Percentiles rank a stretch among this genome's conserved stretches.
These are phyloP conservation scores for Fusarium nygamai DNA, from an alignment of 2,329 filamentous ascomycete species.

Conservation along the genomic window DNA sequence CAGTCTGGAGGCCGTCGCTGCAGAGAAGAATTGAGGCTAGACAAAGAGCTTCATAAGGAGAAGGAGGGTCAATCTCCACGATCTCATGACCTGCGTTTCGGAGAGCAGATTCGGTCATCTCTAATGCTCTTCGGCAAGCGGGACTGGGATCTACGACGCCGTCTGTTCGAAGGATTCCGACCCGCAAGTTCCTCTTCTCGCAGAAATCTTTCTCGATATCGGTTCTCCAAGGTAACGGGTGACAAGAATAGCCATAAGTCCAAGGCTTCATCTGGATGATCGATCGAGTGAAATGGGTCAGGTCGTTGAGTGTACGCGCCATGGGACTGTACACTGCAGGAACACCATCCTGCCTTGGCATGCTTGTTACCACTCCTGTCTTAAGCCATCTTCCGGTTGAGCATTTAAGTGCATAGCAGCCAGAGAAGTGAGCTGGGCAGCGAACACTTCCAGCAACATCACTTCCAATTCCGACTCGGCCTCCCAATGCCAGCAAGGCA, in stretches of 20 bases:
- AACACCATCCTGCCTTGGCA: conserved; percentile 92
- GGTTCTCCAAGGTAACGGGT: conserved; percentile 82
- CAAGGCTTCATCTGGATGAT: conserved; percentile 86
- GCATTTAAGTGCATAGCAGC: conserved; percentile 87
- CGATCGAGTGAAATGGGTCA: conserved; percentile 83
- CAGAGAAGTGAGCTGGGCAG: conserved; percentile 87
- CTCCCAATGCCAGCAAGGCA: conserved; percentile 82
- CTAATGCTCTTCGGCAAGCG: conserved; percentile 80
- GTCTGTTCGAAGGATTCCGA: conserved; percentile 83
- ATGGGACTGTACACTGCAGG: conserved; percentile 92
- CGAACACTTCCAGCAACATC: conserved; percentile 92
- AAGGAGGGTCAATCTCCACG: conserved; percentile 69
- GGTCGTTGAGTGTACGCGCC: conserved; percentile 84
- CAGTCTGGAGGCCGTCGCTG: conserved; percentile 83
- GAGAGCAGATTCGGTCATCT: conserved; percentile 76
- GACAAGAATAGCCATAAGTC: conserved; percentile 87
- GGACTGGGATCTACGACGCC: conserved; percentile 87
- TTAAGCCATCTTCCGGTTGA: conserved; percentile 93
- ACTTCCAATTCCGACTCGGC: conserved; percentile 87
- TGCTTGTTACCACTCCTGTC: conserved; percentile 82
- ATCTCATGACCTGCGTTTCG: conserved; percentile 79
- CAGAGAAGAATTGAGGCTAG: conserved; percentile 85
- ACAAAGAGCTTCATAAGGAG: conserved; percentile 78
- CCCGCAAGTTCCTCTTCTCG: conserved; percentile 51
- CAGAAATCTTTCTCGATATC: conserved; percentile 68